Evolutionary conservation across 768 basidiomycete species (phyloP), one percentile per base, ranked within the genome.

Genomic region (Kwoniella europaea): DNA sequence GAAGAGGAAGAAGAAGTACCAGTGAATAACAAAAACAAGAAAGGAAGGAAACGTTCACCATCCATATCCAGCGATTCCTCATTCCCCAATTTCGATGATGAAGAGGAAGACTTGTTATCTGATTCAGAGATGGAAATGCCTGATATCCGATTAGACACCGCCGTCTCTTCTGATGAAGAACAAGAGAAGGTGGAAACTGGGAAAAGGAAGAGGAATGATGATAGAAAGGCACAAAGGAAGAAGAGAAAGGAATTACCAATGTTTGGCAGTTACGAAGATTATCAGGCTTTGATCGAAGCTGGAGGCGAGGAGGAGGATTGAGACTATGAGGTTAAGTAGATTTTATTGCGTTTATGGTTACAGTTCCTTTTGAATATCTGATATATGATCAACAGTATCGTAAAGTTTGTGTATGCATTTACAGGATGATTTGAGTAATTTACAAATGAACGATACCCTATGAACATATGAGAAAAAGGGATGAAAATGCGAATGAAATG

Each of bases 201-300:
- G 4, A 82, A 81, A 67, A 72, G 88, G 69, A 89, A 88, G 78
- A 78, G 84, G 58, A 82, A 83, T 12, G 82, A 85, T 22, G 84
- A 85, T 27, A 77, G 81, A 73, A 79, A 84, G 75, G 81, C 84
- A 65, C 69, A 72, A 68, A 85, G 82, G 78, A 87, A 86, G 84
- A 87, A 89, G 84, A 92, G 92, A 86, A 93, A 90, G 84, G 79
- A 76, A 62, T 68, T 82, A 73, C 83, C 83, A 1, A 56, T 76
- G 64, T 79, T 83, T 61, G 84, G 76, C 10, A 76, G 73, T 72
- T 83, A 83, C 66, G 84, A 84, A 72, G 84, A 83, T 58, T 84
- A 82, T 65, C 79, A 80, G 67, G 76, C 73, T 44, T 67, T 84
- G 24, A 84, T 84, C 71, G 82, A 84, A 56, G 75, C 66, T 15